Base-by-base conservation (phyloP, 208 protist genomes). In the Phytomonas francai region DNA sequence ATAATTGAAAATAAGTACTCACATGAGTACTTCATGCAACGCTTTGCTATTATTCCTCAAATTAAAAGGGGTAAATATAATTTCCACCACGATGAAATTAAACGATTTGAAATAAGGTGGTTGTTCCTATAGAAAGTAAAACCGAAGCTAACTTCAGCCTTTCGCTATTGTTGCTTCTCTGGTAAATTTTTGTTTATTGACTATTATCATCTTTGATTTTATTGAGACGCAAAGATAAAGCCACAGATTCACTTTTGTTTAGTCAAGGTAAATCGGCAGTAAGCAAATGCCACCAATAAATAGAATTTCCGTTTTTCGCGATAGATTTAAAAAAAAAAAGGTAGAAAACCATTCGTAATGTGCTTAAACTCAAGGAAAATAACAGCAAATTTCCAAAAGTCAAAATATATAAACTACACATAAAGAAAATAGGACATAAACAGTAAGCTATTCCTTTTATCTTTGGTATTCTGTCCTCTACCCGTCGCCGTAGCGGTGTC, bases 311-410 rank as follows among this genome's bases (percentile, higher is more conserved):
- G 11, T 67, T 42, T n/a, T 67, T 63, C 30, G 14, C n/a, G 57
- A 63, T 32, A 25, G 27, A n/a, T n/a, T n/a, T n/a, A 42, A 30
- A 81, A 11, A 36, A 8, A 36, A 36, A 36, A 65, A 67, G 59
- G 19, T 42, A 61, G 42, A 74, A 59, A 71, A 33, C 8, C 22
- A 58, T 49, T 67, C 28, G 30, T 54, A 65, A 71, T n/a, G 14
- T 32, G 34, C 9, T 30, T 25, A 30, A 42, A 42, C 28, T 29
- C n/a, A 9, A 72, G 27, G 28, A 72, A 62, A 68, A 58, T 11
- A 64, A 45, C 31, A 73, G 2, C n/a, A n/a, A n/a, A 25, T 70
- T 34, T 33, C 11, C n/a, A 56, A 49, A 49, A 56, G 39, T n/a
- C n/a, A n/a, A n/a, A n/a, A 51, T 45, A 33, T 57, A 68, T 59